phyloP scores from a whole-genome alignment of 169 alveolate species.

The Neospora caninum region DNA sequence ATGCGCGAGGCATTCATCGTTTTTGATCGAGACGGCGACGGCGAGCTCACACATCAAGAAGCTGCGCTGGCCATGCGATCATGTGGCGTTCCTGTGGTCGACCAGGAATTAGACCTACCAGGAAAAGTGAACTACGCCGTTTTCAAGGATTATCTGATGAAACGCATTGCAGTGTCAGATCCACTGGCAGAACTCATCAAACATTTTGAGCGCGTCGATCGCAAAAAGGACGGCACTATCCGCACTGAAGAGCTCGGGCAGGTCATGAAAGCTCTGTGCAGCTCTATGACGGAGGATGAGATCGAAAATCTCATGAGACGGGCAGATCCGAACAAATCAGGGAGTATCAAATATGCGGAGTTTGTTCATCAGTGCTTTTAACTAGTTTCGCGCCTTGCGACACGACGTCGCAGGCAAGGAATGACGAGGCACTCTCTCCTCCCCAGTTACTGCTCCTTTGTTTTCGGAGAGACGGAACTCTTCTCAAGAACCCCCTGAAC shows the following conservation, averaged over 20 bases:
- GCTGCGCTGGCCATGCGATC: conserved; percentile 52
- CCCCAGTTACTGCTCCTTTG: too few relatives aligned
- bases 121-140: not conserved
- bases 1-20: conserved; percentile 51
- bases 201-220: conserved; percentile 48
- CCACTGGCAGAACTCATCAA: conserved; percentile 52
- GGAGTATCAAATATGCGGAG: conserved; percentile 51
- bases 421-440: too few relatives aligned
- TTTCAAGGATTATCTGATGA: not conserved
- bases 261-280: conserved; percentile 47
- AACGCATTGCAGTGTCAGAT: conserved; percentile 26
- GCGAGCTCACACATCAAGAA: conserved; percentile 51
- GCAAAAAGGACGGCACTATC: conserved; percentile 54
- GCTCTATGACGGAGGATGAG: conserved; percentile 53
- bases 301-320: conserved; percentile 18
- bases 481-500: too few relatives aligned
- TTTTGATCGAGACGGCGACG: conserved; percentile 63
- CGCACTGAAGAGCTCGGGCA: conserved; percentile 48
- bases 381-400: not conserved
- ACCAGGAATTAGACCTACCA: conserved; percentile 41
- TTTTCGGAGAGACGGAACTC: too few relatives aligned
- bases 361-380: conserved; percentile 39
- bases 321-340: conserved; percentile 53
- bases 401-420: not conserved
- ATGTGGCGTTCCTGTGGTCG: conserved; percentile 34